Evolutionary conservation across 208 protist genomes (phyloP), one percentile per base, ranked within the genome.

Genomic region (Endotrypanum monterogeii): DNA sequence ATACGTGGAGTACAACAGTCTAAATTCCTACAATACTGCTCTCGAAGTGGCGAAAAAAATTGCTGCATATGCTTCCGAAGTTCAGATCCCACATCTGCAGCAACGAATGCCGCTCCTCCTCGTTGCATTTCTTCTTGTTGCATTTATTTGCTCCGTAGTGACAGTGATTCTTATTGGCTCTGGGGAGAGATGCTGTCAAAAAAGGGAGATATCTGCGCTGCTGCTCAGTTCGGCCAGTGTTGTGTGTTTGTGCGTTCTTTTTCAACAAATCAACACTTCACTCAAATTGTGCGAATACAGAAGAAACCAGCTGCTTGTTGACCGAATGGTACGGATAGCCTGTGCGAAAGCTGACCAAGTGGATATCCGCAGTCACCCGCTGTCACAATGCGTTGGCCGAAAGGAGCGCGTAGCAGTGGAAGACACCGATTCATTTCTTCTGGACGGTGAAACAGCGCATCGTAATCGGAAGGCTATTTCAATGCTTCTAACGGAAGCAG

Each of bases 401-500:
- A 54, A 32, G 16, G 80, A 84, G 16, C 66, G 37, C 14, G 48
- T 41, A 8, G 25, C 32, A 28, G 50, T 62, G 25, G 68, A 52
- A n/a, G 70, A 57, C 14, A 65, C 76, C 23, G 75, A 79, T 3
- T 73, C 44, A 2, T 78, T 83, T 51, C 62, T 85, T 50, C 39
- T 80, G 1, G 76, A 83, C 62, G 57, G 44, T 2, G 73, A 83
- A 20, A 74, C 78, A 4, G 78, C 78, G 0, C 55, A 74, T 58
- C 62, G 77, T n/a, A 80, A 83, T 23, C 62, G 63, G 44, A 84
- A 84, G 48, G 52, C 71, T 11, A 74, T 86, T 54, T 69, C 80
- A 32, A 67, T 67, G 67, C 35, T 91, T 2, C 71, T 91, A 51
- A 61, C 75, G 23, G 76, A 88, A 32, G 83, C 78, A 57, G 89